Evolutionary conservation across 306 rosid species (phyloP).

Genomic region (Cucumis cinereus): DNA sequence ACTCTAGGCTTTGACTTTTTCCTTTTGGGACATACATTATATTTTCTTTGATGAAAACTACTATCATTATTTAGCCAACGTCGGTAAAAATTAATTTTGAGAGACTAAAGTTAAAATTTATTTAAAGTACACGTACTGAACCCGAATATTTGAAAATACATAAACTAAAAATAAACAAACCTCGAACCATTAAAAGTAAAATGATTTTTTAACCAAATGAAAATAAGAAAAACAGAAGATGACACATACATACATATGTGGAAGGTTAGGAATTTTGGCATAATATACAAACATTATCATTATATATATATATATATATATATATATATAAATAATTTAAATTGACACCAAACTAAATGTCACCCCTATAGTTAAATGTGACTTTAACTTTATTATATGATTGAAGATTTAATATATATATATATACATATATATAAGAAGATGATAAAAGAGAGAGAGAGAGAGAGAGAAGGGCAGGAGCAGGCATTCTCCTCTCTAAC

Average conservation of each 20-base stretch:
- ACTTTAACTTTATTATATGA: constrained; percentile 13
- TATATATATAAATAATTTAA: constrained; percentile 19
- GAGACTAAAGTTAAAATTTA: too few relatives aligned
- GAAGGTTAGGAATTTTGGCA: neutral
- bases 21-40: too few relatives aligned
- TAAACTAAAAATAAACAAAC: too few relatives aligned
- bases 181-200: too few relatives aligned
- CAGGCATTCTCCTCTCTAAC: constrained; percentile 73
- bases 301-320: neutral
- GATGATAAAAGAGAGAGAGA: constrained; percentile 13
- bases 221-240: too few relatives aligned
- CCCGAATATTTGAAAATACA: too few relatives aligned
- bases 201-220: too few relatives aligned
- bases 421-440: neutral
- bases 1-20: too few relatives aligned
- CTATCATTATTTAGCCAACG: too few relatives aligned
- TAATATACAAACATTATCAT: neutral
- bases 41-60: too few relatives aligned
- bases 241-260: neutral
- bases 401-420: constrained; percentile 29
- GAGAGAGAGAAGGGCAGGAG: neutral
- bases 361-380: constrained; percentile 42
- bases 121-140: too few relatives aligned
- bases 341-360: constrained; percentile 81
- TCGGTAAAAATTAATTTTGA: too few relatives aligned